A percentile compares a stretch with the other conserved stretches of the same genome.
phyloP scores from a whole-genome alignment of 768 basidiomycete genomes.

The Terana coerulea region DNA sequence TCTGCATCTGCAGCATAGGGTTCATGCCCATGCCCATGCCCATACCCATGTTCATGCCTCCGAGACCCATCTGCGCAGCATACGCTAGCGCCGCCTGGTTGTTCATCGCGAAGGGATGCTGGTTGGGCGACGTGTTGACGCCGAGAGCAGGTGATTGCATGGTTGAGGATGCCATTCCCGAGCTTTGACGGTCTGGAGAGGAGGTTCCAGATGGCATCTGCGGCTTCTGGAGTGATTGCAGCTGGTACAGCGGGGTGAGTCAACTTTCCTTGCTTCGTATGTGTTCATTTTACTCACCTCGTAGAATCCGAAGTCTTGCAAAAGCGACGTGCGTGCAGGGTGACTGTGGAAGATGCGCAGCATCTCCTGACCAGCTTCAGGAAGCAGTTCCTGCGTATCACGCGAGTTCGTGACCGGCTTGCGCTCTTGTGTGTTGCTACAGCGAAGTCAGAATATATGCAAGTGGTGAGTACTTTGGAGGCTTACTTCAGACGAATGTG shows the following conservation, averaged over 20 bases:
- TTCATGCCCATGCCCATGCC: slow-evolving; percentile 48
- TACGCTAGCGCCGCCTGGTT: slow-evolving; percentile 56
- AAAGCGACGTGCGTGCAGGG: slow-evolving; percentile 85
- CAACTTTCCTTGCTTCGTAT: too few species aligned
- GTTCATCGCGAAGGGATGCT: slow-evolving; percentile 44
- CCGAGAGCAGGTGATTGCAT: slow-evolving; percentile 35
- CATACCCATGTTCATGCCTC: slow-evolving; percentile 54
- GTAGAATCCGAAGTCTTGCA: slow-evolving; percentile 93
- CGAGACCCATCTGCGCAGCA: slow-evolving; percentile 41
- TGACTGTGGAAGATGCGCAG: slow-evolving; percentile 93
- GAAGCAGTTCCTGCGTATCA: slow-evolving; percentile 94
- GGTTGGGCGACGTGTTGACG: slow-evolving; percentile 35
- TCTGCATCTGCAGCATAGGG: slow-evolving; percentile 62
- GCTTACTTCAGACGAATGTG: slow-evolving; percentile 87
- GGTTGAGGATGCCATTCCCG: slow-evolving; percentile 21
- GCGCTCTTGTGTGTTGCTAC: slow-evolving; percentile 95
- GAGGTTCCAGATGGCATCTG: slow-evolving; percentile 28
- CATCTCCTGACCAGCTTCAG: slow-evolving; percentile 97
- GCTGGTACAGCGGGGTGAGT: too few species aligned
- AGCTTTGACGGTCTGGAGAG: slow-evolving; percentile 28
- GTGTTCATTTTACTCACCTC: slow-evolving; percentile 60
- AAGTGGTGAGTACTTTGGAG: neutral
- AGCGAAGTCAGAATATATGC: slow-evolving; percentile 12
- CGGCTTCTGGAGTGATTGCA: slow-evolving; percentile 83
- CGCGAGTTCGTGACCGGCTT: slow-evolving; percentile 98